A percentile compares a stretch with the other conserved stretches of the same genome.
These are phyloP conservation scores for Boletus sp. DNA, from an alignment of 768 basidiomycete genomes.

Conservation along the genomic window DNA sequence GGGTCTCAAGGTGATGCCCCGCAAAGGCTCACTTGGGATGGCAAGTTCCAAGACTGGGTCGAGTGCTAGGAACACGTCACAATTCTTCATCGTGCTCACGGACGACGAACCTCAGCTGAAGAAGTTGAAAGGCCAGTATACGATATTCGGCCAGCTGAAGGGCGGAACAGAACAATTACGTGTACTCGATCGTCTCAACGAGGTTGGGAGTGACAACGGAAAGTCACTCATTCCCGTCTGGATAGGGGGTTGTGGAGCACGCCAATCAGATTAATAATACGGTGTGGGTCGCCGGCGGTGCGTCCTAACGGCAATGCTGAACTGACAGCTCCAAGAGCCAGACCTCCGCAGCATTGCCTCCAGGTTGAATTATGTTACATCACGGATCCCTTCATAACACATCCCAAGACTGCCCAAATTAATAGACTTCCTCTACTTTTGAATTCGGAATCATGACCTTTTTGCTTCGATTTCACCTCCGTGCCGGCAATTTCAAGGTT, in stretches of 20 bases:
- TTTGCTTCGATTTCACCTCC: neutral
- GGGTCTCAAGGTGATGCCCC: slow-evolving; percentile 42
- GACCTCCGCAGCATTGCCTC: neutral
- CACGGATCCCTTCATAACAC: slow-evolving; percentile 1
- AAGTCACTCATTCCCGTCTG: slow-evolving; percentile 38
- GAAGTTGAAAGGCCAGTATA: slow-evolving; percentile 51
- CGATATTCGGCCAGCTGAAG: slow-evolving; percentile 41
- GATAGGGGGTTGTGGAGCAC: slow-evolving; percentile 42
- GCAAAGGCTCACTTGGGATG: slow-evolving; percentile 49
- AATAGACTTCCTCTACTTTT: neutral
- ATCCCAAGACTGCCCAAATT: neutral
- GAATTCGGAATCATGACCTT: neutral
- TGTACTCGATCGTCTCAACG: slow-evolving; percentile 35
- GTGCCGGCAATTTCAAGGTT: neutral
- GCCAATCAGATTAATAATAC: neutral
- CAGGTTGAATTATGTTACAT: slow-evolving; percentile 5
- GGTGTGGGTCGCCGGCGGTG: too few species aligned
- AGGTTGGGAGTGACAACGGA: slow-evolving; percentile 35
- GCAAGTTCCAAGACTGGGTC: slow-evolving; percentile 46
- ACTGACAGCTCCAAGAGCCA: neutral
- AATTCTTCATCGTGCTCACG: slow-evolving; percentile 51
- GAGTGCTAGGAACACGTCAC: slow-evolving; percentile 44
- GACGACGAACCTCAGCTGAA: slow-evolving; percentile 39
- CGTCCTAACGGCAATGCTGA: neutral
- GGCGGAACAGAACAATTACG: slow-evolving; percentile 33